Base-by-base conservation (phyloP, 352 stramenopile species). In the Ophiocytium majus region DNA sequence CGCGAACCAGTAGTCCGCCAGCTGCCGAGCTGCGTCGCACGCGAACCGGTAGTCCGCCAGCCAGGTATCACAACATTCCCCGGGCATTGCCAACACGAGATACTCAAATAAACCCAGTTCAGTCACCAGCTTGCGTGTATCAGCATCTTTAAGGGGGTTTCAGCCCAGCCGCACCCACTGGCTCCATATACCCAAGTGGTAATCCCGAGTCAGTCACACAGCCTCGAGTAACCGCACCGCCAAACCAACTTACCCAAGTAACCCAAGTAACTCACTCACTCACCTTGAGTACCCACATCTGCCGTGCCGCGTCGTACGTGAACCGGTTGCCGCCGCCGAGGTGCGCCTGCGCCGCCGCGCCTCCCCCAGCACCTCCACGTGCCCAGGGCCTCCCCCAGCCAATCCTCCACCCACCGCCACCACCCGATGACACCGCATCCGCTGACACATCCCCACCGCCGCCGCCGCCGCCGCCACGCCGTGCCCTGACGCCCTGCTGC, bases 261-360 rank as follows among this genome's bases (percentile, higher is more conserved):
- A 37, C 66, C 34, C 82, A 50, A 0, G 28, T 49, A 19, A 57
- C 28, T n/a, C 79, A n/a, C 10, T 83, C 50, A 19, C 23, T 34
- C 9, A 79, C 83, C 57, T 83, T 76, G 36, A 86, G 84, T 9
- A 89, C 82, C 85, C 83, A 88, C 43, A 84, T 76, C 32, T 75
- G 63, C 28, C 85, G 66, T 9, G 76, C 78, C 14, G 64, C 63
- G 76, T 90, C 85, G 35, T 88, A 90, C 23, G 43, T 80, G 75
- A 90, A 90, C 10, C 76, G 78, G 74, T 90, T 90, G 23, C 76
- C 80, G 28, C 83, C 82, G 28, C 87, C 87, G 28, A 90, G 76
- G 76, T 89, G 87, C 28, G 87, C 87, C 14, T 33, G 36, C 10
- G 49, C 76, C 0, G 79, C n/a, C n/a, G n/a, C n/a, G 37, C 17